Evolutionary conservation across 768 basidiomycete species (phyloP), one percentile per base, ranked within the genome.

Genomic region (Lepiota venenata): DNA sequence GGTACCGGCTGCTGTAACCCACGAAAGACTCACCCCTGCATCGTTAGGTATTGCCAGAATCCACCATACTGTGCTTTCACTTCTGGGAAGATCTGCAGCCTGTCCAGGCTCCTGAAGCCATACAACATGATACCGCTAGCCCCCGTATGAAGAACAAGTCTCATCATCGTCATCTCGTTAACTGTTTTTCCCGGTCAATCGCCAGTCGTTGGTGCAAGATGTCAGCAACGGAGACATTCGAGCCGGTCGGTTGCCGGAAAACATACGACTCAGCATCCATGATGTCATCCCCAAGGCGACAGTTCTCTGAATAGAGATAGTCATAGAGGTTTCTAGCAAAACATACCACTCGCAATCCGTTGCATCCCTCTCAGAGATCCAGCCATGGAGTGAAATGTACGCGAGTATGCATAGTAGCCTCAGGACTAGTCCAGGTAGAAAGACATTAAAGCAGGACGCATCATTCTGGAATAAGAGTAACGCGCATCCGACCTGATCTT

Each of bases 31-130:
- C 56, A 84, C 89, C 87, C 88, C 68, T 89, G 83, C 59, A 91
- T 87, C 0, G 91, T 93, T 50, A 93, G 70, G 63, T 81, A 93
- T 64, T 86, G 85, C 44, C 76, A 78, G 59, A 83, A 81, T 0
- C 88, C 88, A 1, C 87, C 86, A 58, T 77, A 80, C 60, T 80
- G 81, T 2, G 59, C 52, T 1, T 56, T 52, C 38, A 84, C 75
- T 57, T 66, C 71, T 1, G 55, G 52, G 49, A 66, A 61, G 4
- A 71, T 56, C 15, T 57, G 50, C 10, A 74, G 56, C 4, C 50
- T 52, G 36, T 60, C 55, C 3, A 77, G 55, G 36, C 64, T 63
- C 2, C 60, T 50, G 52, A 65, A 77, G 7, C 75, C 76, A 55
- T 70, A 71, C 4, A 61, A 57, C 71, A 78, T 76, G 2, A 66